phyloP scores from a whole-genome alignment of 2,329 filamentous ascomycete species.

The Salinomyces thailandicus region DNA sequence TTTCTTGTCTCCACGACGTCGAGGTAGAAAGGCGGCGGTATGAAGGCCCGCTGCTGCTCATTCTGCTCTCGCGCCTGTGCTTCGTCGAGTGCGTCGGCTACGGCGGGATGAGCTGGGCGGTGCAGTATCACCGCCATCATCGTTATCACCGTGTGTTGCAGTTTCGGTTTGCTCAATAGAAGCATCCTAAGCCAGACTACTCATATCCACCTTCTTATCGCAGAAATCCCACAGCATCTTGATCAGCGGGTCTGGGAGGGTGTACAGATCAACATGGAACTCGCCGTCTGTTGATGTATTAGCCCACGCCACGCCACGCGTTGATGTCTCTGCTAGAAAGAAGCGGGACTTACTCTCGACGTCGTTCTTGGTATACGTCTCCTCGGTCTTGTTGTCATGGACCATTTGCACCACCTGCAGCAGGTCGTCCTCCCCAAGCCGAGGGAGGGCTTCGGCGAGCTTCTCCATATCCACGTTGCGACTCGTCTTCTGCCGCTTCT shows the following conservation, averaged over 20 bases:
- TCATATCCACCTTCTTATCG: conserved; percentile 27
- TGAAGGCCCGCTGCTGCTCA: no score
- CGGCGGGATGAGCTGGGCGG: neutral
- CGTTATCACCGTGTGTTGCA: neutral
- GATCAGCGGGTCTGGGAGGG: conserved; percentile 78
- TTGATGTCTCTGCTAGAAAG: no score
- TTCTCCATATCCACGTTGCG: conserved; percentile 79
- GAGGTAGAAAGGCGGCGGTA: no score
- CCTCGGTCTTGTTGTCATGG: conserved; percentile 87
- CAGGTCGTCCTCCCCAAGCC: conserved; percentile 84
- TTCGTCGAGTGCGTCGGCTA: no score
- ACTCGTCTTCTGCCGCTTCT: conserved; percentile 46
- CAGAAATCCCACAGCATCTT: conserved; percentile 94
- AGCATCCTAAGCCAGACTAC: conserved; percentile 12
- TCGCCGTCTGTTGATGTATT: conserved; percentile 63
- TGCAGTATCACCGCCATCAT: neutral
- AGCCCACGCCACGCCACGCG: no score
- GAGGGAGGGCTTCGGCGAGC: conserved; percentile 81
- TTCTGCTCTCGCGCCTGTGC: no score
- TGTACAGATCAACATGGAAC: conserved; percentile 97
- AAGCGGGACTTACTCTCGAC: conserved; percentile 57
- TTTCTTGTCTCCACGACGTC: no score
- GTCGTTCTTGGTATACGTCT: conserved; percentile 96
- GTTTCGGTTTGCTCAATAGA: neutral
- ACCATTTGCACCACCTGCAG: conserved; percentile 95